These are phyloP conservation scores for Melanomma pulvis-pyrius DNA, from an alignment of 495 filamentous ascomycete species.

Conservation along the genomic window DNA sequence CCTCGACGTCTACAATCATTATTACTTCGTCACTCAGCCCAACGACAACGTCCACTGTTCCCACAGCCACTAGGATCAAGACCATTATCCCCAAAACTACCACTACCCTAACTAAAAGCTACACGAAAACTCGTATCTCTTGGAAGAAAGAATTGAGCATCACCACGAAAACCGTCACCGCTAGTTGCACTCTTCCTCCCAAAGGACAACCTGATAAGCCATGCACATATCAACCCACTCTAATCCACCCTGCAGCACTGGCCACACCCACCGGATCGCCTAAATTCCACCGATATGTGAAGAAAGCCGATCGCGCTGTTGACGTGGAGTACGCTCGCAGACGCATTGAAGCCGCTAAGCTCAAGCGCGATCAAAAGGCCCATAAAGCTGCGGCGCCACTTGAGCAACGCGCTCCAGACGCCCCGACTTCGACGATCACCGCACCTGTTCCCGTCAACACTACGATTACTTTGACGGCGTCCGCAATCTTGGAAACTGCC, in stretches of 20 bases:
- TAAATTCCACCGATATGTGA: slow-evolving; percentile 21
- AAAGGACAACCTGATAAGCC: slow-evolving; percentile 31
- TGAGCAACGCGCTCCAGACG: slow-evolving; percentile 35
- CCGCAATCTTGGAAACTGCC: slow-evolving; percentile 19
- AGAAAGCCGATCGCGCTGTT: slow-evolving; percentile 28
- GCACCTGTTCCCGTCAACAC: slow-evolving; percentile 18
- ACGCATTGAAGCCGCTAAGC: slow-evolving; percentile 30
- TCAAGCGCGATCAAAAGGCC: slow-evolving; percentile 20
- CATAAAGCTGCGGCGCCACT: slow-evolving; percentile 8
- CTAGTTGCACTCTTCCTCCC: slow-evolving; percentile 32
- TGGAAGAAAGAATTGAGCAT: slow-evolving; percentile 34
- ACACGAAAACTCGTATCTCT: slow-evolving; percentile 30
- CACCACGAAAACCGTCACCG: slow-evolving; percentile 36
- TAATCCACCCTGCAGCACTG: slow-evolving; percentile 28
- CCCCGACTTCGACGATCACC: slow-evolving; percentile 32
- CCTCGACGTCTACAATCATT: slow-evolving; percentile 16
- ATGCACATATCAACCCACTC: slow-evolving; percentile 39
- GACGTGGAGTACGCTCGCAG: slow-evolving; percentile 32
- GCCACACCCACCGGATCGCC: slow-evolving; percentile 11
- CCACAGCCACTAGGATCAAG: slow-evolving; percentile 36
- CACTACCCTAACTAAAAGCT: slow-evolving; percentile 29
- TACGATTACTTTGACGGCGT: slow-evolving; percentile 27
- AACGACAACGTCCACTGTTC: slow-evolving; percentile 36
- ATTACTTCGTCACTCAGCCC: slow-evolving; percentile 17
- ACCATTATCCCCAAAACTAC: slow-evolving; percentile 38